Percentiles rank a stretch among this genome's conserved stretches.
phyloP scores from a whole-genome alignment of 768 basidiomycete genomes.

The Termitomyces sp. region DNA sequence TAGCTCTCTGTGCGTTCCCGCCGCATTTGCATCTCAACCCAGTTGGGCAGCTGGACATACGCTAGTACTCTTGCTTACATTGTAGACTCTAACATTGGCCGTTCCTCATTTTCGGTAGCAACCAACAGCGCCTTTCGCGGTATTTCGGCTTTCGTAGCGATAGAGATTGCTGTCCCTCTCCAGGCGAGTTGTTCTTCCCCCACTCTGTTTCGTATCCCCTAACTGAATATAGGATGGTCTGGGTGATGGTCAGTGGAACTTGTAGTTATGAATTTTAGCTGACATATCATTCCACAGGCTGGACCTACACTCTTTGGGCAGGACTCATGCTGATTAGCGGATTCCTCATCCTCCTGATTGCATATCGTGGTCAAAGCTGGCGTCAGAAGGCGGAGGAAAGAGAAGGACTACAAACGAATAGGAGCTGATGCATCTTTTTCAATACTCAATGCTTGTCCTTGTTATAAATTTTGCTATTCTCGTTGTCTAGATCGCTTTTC shows the following conservation, averaged over 20 bases:
- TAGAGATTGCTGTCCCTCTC: constrained; percentile 70
- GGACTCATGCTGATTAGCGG: constrained; percentile 46
- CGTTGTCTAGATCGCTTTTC: not conserved
- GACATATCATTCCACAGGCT: constrained; percentile 24
- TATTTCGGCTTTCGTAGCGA: constrained; percentile 56
- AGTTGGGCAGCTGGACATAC: constrained; percentile 42
- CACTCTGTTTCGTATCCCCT: not conserved
- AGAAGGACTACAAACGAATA: constrained; percentile 21
- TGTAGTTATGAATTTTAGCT: not conserved
- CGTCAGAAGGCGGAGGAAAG: constrained; percentile 41
- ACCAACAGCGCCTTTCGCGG: constrained; percentile 77
- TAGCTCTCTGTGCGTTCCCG: not conserved
- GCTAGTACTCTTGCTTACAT: constrained; percentile 75
- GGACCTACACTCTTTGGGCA: constrained; percentile 65
- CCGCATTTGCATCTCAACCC: not conserved
- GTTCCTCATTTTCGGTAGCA: constrained; percentile 71
- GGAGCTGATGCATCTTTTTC: not conserved
- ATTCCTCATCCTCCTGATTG: constrained; percentile 52
- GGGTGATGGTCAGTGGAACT: constrained; percentile 57
- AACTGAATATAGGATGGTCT: constrained; percentile 41
- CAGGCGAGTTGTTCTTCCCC: constrained; percentile 35
- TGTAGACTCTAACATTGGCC: constrained; percentile 81
- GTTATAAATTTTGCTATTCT: not conserved
- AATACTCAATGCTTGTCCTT: not conserved
- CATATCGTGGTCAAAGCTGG: constrained; percentile 56